Base-by-base conservation (phyloP, 768 basidiomycete genomes). In the Gymnopilus junonius region DNA sequence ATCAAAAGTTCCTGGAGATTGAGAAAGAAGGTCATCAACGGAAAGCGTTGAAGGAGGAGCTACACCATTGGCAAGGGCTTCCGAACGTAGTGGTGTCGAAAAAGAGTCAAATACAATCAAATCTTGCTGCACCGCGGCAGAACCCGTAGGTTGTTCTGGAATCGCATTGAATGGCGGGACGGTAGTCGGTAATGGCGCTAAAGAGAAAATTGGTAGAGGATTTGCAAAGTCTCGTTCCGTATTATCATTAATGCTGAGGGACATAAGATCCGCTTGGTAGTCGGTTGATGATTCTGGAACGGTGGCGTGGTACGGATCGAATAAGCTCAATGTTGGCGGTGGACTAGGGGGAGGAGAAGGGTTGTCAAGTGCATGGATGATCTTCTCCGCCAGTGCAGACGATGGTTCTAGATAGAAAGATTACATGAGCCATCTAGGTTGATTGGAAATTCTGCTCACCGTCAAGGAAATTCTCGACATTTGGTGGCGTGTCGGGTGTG, bases 351-450 rank as follows among this genome's bases (percentile, higher is more conserved):
- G 79, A 17, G 91, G 91, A 17, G 91, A 93, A 17, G 92, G 92
- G 68, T 93, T 93, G 68, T 86, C 87, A 61, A 86, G 84, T 55
- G 92, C 91, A 54, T 86, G 82, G 46, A 89, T 81, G 48, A 93
- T 85, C 74, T 76, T 86, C 64, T 78, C 84, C 32, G 88, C 92
- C 53, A 93, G 77, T 4, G 82, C 80, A 59, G 89, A 88, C 2
- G 90, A 84, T 8, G 90, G 90, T 70, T 92, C 91, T 86, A 65
- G 51, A 57, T 35, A 59, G 29, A 55, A 31, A 17, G 55, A 39
- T 39, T 45, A 55, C 29, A 39, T 35, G n/a, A 50, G 48, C 37
- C 58, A 34, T 15, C 35, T 14, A 54, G 43, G 37, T 51, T 21
- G 42, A n/a, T 39, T n/a, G 10, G 62, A 31, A 42, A 51, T 46